These are phyloP conservation scores for Tylopilus vinaceipallidus DNA, from an alignment of 768 basidiomycete species.

Conservation along the genomic window DNA sequence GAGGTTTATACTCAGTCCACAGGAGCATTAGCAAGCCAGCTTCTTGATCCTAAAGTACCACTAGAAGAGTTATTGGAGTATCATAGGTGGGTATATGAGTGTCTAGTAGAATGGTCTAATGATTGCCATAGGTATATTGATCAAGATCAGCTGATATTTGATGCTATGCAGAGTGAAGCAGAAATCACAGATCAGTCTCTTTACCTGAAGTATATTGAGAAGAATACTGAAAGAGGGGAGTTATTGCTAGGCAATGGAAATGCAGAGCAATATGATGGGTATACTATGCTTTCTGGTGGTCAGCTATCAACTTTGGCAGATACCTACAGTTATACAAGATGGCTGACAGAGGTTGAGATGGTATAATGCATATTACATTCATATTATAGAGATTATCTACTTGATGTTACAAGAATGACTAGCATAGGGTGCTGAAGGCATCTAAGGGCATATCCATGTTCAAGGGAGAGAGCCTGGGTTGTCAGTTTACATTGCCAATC, in stretches of 20 bases:
- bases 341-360: slow-evolving; percentile 16
- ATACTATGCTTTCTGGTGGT: slow-evolving; percentile 14
- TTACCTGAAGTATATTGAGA: slow-evolving; percentile 52
- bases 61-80: slow-evolving; percentile 70
- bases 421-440: no score
- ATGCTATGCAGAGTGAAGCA: slow-evolving; percentile 51
- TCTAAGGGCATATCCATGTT: no score
- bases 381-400: no score
- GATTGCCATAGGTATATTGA: slow-evolving; percentile 58
- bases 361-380: no score
- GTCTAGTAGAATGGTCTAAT: background rate
- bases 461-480: no score
- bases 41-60: slow-evolving; percentile 63
- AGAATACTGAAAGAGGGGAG: slow-evolving; percentile 24
- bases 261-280: slow-evolving; percentile 19
- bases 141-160: slow-evolving; percentile 64
- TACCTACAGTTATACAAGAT: slow-evolving; percentile 17
- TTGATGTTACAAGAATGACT: no score
- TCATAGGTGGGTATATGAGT: slow-evolving; percentile 48
- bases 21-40: slow-evolving; percentile 52
- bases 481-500: no score
- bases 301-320: slow-evolving; percentile 5
- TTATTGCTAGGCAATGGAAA: slow-evolving; percentile 8
- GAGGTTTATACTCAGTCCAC: slow-evolving; percentile 43
- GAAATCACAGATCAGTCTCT: slow-evolving; percentile 58